Evolutionary conservation across 2,329 filamentous ascomycete genomes (phyloP), one percentile per base, ranked within the genome.

Genomic region (Neophaeococcomyces mojaviensis): DNA sequence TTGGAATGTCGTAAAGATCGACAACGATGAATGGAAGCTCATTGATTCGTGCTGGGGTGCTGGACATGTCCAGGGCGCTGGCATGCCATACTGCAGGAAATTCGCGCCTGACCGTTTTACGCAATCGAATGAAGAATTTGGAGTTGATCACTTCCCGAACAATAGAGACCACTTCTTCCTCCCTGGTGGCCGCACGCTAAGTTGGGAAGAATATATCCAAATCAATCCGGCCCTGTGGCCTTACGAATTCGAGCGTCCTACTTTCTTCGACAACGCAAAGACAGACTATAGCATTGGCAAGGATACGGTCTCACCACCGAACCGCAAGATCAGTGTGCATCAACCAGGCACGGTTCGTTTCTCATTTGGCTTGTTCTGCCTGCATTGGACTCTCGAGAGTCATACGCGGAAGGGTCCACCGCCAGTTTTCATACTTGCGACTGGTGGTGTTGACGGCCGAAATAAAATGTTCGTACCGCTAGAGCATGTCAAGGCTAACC

Each of bases 41-140:
- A 68, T 97, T 39, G 92, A 98, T 59, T 67, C 84, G 0, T 97
- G 90, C 61, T 98, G 92, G 92, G 92, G 92, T 32, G 87, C 90
- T 0, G 90, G 90, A 2, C 71, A 78, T 51, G 66, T 94, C 7
- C 65, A 72, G 35, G 70, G 69, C 1, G 49, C 63, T 59, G 71
- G 70, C 13, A 66, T 74, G 47, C 64, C 70, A 1, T 96, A 88
- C 66, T 76, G 76, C 35, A 76, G 83, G 55, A 61, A 70, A 2
- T 94, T 96, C 63, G 74, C 71, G 1, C 78, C 88, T 0, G 64
- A 72, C 3, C 63, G 68, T 52, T 83, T 83, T 59, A 75, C 71
- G 20, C 74, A 75, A 62, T 64, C 70, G 4, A 96, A 96, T 60
- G 83, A 90, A 44, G 77, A 84, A 24, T 95, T 98, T 59, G 88